Base-by-base conservation (phyloP, 2,329 filamentous ascomycete species). In the Fusarium caatingaense region DNA sequence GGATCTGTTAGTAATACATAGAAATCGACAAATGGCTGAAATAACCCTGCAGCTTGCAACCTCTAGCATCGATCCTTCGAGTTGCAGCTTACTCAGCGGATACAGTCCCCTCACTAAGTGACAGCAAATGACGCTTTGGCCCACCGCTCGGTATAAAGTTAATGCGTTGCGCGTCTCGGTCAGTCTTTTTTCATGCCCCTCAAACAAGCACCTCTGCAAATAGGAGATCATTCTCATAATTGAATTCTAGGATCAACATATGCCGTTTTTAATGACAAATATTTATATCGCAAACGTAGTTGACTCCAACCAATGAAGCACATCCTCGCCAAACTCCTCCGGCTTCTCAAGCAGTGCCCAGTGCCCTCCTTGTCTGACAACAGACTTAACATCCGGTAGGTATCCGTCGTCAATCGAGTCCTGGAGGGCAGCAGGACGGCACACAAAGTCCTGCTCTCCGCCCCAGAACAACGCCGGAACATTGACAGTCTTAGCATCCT, bases 191-290 rank as follows among this genome's bases (percentile, higher is more conserved):
- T n/a, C n/a, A 13, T 30, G 4, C 6, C 15, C 8, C 7, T 8
- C 15, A 8, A 16, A 34, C 8, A 34, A 34, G 32, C 15, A 34
- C 7, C 8, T 18, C 32, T 18, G 16, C 15, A 5, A 34, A 34
- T 32, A 4, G 15, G 8, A 16, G 1, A 16, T 8, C 1, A 5
- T 9, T 32, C 0, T 18, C 15, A 8, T 32, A 16, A 8, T 16
- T 32, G 1, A n/a, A n/a, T n/a, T n/a, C n/a, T 34, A 2, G 15
- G 32, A 34, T 6, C 32, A 18, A 34, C 2, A 10, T 18, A 8
- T 18, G 5, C 8, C 5, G 5, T 18, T 18, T 6, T 18, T 5
- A 10, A 10, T 34, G 16, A 34, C 2, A 1, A 2, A 2, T 6
- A n/a, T n/a, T n/a, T 37, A 37, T 5, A n/a, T 37, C 0, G 34